Conservation (phyloP, 148 eudicot species). For the Chenopodium album region DNA sequence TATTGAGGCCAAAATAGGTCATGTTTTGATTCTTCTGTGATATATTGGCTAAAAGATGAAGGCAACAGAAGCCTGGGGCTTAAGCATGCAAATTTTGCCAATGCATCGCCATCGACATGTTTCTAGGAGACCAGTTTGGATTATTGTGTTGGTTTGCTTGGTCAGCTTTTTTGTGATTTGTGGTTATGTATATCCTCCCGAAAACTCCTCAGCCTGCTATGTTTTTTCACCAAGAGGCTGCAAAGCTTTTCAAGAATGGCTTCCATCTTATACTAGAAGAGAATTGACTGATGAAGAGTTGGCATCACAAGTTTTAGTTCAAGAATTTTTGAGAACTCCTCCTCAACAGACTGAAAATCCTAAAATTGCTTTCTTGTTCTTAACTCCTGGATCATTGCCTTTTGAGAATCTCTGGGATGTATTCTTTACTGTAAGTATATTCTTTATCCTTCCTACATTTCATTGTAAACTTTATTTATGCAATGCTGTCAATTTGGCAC, state of each 20-base stretch:
- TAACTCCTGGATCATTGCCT: slow-evolving; percentile 63
- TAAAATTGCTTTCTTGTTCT: slow-evolving; percentile 73
- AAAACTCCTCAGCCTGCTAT: slow-evolving; percentile 63
- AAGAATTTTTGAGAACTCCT: slow-evolving; percentile 50
- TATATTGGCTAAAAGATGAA: slow-evolving; percentile 45
- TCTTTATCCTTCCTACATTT: slow-evolving; percentile 15
- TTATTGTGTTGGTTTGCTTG: slow-evolving; percentile 59
- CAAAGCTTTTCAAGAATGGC: slow-evolving; percentile 58
- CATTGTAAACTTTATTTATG: background rate
- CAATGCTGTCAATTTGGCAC: slow-evolving; percentile 8
- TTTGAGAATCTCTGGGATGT: slow-evolving; percentile 74
- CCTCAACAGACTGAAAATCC: slow-evolving; percentile 40
- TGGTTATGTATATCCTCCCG: slow-evolving; percentile 78
- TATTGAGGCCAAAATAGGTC: slow-evolving; percentile 7
- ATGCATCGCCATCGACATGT: slow-evolving; percentile 60
- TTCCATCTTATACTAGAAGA: slow-evolving; percentile 56
- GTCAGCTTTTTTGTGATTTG: slow-evolving; percentile 60
- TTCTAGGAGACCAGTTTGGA: slow-evolving; percentile 76
- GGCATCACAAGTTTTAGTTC: slow-evolving; percentile 50
- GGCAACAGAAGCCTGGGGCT: slow-evolving; percentile 59
- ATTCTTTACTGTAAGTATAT: slow-evolving; percentile 55
- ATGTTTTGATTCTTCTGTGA: slow-evolving; percentile 24
- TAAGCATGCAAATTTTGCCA: slow-evolving; percentile 65
- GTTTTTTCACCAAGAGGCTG: slow-evolving; percentile 72
- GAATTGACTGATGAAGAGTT: slow-evolving; percentile 71